phyloP scores from a whole-genome alignment of 108 stramenopile species.

The Cylindrotheca fusiformis region DNA sequence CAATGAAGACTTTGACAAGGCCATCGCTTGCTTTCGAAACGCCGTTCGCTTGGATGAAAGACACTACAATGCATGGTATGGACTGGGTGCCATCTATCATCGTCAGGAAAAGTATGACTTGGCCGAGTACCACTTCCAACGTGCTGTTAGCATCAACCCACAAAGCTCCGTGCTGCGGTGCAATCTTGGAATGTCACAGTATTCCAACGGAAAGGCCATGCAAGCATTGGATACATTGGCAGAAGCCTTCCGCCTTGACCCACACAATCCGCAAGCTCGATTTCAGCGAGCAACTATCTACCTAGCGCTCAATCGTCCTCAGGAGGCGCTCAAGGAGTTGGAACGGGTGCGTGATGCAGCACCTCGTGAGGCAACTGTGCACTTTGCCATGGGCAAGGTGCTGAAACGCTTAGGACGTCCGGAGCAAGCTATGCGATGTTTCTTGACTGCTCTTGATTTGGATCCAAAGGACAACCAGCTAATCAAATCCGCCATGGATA shows the following conservation, averaged over 20 bases:
- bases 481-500: constrained; percentile 90
- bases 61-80: constrained; percentile 95
- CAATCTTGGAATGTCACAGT: constrained; percentile 93
- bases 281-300: constrained; percentile 95
- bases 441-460: constrained; percentile 93
- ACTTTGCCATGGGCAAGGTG: constrained; percentile 95
- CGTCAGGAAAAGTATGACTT: constrained; percentile 95
- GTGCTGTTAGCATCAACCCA: constrained; percentile 86
- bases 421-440: constrained; percentile 91
- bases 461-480: constrained; percentile 95
- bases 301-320: constrained; percentile 80
- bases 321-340: constrained; percentile 87
- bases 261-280: constrained; percentile 92
- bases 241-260: constrained; percentile 80
- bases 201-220: constrained; percentile 83
- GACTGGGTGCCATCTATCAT: constrained; percentile 95
- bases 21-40: constrained; percentile 86
- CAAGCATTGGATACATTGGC: constrained; percentile 90
- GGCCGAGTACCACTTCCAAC: constrained; percentile 94
- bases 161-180: constrained; percentile 89
- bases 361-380: constrained; percentile 91
- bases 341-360: constrained; percentile 89
- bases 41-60: constrained; percentile 87
- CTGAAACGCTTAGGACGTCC: constrained; percentile 84
- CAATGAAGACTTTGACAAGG: constrained; percentile 97